Conservation (phyloP, 306 rosid genomes). For the Quercus glauca region DNA sequence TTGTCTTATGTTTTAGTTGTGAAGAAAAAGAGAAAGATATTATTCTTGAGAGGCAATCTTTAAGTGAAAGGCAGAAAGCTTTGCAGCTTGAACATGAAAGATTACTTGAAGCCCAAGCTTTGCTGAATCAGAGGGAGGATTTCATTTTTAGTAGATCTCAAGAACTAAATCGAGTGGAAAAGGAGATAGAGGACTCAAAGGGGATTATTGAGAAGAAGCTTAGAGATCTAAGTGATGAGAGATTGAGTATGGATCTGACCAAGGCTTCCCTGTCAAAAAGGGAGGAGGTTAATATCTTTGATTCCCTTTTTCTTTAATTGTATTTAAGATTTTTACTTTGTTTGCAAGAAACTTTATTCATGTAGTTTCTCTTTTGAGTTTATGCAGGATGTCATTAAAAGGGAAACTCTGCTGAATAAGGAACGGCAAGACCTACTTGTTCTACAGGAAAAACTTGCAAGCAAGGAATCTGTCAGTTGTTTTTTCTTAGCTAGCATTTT, state of each 20-base stretch:
- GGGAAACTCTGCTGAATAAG: slow-evolving; percentile 52
- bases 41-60: slow-evolving; percentile 70
- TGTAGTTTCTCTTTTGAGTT: slow-evolving; percentile 20
- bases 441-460: slow-evolving; percentile 61
- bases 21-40: slow-evolving; percentile 83
- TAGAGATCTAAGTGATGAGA: slow-evolving; percentile 53
- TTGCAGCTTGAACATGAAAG: slow-evolving; percentile 86
- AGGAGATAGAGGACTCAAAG: slow-evolving; percentile 64
- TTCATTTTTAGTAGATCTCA: slow-evolving; percentile 56
- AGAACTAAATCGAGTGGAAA: slow-evolving; percentile 69
- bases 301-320: slow-evolving; percentile 20
- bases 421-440: slow-evolving; percentile 68
- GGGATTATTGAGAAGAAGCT: slow-evolving; percentile 48
- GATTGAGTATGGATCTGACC: slow-evolving; percentile 53
- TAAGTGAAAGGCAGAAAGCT: slow-evolving; percentile 75
- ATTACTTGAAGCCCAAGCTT: slow-evolving; percentile 74
- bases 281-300: slow-evolving; percentile 60
- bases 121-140: slow-evolving; percentile 79
- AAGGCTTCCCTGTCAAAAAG: slow-evolving; percentile 50
- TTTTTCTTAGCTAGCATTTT: neutral
- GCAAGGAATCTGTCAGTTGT: slow-evolving; percentile 68
- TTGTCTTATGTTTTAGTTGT: slow-evolving; percentile 43
- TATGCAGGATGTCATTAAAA: slow-evolving; percentile 54
- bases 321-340: slow-evolving; percentile 7
- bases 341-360: slow-evolving; percentile 17